Evolutionary conservation across 768 basidiomycete genomes (phyloP), one percentile per base, ranked within the genome.

Genomic region (Galerina sulciceps): DNA sequence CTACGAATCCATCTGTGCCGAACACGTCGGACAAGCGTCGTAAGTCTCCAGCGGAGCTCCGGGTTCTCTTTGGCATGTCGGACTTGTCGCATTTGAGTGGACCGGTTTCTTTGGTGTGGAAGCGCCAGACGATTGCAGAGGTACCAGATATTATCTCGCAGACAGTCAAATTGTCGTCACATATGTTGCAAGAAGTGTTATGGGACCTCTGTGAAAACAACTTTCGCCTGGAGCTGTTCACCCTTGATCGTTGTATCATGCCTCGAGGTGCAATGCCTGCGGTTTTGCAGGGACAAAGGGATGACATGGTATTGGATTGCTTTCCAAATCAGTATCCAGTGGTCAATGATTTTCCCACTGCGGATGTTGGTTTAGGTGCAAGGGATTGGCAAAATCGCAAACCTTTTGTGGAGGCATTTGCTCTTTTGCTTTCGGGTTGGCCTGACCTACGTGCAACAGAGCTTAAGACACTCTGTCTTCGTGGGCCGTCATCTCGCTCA

Each of bases 151-250:
- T 37, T 5, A 35, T 59, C 2, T 40, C 11, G 13, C 13, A 4
- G 42, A n/a, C 1, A 34, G 44, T 17, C 34, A 17, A 4, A 37
- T 44, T 18, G 22, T 20, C 4, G 22, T 10, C 9, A 38, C 20
- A 1, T 31, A 13, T 53, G 1, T 17, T 18, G 14, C 47, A 56
- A 4, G 50, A 59, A 22, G 45, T 62, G n/a, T 13, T 60, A 11
- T 65, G 64, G 64, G 58, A 62, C 22, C 22, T 59, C 15, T 59
- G 49, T 10, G 55, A 65, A 41, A 46, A 57, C 53, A 65, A 65
- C 36, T 65, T 62, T 20, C 55, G 47, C 10, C 11, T 62, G 3
- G 58, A 65, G 48, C 40, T 65, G 6, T n/a, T 65, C 1, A 38
- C 53, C 10, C 23, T 65, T 1, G 60, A 65, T 47, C 49, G 43